Conservation (phyloP, 108 stramenopile genomes). For the Cyclotella choctawhatcheeana region DNA sequence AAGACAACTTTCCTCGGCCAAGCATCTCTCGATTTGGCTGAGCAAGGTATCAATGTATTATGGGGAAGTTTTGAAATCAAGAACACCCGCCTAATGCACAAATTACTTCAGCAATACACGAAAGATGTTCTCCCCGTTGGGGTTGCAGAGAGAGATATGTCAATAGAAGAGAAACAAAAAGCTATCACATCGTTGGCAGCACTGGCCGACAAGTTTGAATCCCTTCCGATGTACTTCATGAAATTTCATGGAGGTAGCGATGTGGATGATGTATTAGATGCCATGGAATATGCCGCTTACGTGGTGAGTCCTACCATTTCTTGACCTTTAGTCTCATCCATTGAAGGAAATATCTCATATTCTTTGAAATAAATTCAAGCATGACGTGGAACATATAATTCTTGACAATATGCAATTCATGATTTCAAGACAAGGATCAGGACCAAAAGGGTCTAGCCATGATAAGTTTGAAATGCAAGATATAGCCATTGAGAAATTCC, state of each 20-base stretch:
- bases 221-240: slow-evolving; percentile 93
- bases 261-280: slow-evolving; percentile 93
- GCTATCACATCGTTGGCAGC: slow-evolving; percentile 55
- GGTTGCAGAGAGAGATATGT: slow-evolving; percentile 35
- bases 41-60: slow-evolving; percentile 86
- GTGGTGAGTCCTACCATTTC: no score
- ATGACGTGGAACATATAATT: slow-evolving; percentile 93
- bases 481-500: slow-evolving; percentile 93
- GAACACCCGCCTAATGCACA: slow-evolving; percentile 90
- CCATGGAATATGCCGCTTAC: slow-evolving; percentile 97
- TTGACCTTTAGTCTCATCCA: no score
- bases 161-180: slow-evolving; percentile 41
- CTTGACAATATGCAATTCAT: slow-evolving; percentile 99
- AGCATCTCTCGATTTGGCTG: slow-evolving; percentile 91
- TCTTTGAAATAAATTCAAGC: no score
- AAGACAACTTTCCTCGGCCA: slow-evolving; percentile 97
- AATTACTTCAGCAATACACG: slow-evolving; percentile 90
- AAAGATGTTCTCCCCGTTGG: slow-evolving; percentile 69
- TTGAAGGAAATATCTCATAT: no score
- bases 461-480: slow-evolving; percentile 96
- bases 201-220: slow-evolving; percentile 86
- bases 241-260: slow-evolving; percentile 95
- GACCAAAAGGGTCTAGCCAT: slow-evolving; percentile 40
- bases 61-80: slow-evolving; percentile 99
- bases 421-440: slow-evolving; percentile 71